Evolutionary conservation across 148 eudicot genomes (phyloP).

Genomic region (Chenopodium berlandieri): DNA sequence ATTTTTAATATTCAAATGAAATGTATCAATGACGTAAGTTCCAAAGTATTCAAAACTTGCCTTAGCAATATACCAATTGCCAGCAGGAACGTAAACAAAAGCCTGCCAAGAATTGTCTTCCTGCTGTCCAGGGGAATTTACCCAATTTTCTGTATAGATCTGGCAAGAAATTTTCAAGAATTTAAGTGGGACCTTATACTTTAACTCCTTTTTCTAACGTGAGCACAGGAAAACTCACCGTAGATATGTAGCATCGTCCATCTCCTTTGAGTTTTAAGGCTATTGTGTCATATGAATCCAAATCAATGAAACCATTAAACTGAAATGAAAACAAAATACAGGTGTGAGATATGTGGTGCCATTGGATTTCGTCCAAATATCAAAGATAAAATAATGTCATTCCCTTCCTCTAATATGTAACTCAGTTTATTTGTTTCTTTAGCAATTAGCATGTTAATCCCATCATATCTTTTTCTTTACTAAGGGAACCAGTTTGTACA

Average conservation of each 20-base stretch:
- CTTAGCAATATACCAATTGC: slow-evolving; percentile 92
- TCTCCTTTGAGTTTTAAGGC: slow-evolving; percentile 90
- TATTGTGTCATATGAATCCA: slow-evolving; percentile 84
- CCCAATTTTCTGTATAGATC: slow-evolving; percentile 99
- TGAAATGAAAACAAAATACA: slow-evolving; percentile 29
- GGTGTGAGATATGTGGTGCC: slow-evolving; percentile 3
- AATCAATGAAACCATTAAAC: slow-evolving; percentile 97
- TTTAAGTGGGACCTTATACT: slow-evolving; percentile 3
- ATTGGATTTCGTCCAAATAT: not conserved
- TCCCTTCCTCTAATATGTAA: not conserved
- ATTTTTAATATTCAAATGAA: not conserved
- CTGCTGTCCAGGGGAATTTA: slow-evolving; percentile 90
- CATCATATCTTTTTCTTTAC: not conserved
- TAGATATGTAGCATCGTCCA: slow-evolving; percentile 96
- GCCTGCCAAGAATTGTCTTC: slow-evolving; percentile 99
- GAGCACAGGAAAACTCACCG: slow-evolving; percentile 45
- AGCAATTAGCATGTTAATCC: not conserved
- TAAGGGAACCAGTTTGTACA: not conserved
- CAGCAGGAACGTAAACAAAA: slow-evolving; percentile 81
- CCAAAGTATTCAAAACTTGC: slow-evolving; percentile 41
- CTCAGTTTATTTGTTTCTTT: not conserved
- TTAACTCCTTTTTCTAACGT: not conserved
- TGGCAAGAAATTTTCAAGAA: slow-evolving; percentile 29
- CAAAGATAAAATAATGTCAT: not conserved
- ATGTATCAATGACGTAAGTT: not conserved